phyloP scores from a whole-genome alignment of 176 grass and related monocot genomes.

The Paspalum notatum region DNA sequence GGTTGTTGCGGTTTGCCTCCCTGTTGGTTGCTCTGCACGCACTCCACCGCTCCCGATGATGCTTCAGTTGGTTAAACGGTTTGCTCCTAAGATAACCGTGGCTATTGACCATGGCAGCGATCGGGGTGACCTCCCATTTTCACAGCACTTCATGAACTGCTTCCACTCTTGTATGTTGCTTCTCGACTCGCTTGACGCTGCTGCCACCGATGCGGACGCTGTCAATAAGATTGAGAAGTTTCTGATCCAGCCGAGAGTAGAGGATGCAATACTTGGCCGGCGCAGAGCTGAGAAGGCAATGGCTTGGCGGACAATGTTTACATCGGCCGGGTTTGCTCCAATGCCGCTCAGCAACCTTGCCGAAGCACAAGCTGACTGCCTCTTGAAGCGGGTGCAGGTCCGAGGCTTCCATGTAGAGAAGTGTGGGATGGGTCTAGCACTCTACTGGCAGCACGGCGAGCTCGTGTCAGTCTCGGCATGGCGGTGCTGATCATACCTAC shows the following conservation, averaged over 20 bases:
- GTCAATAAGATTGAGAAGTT: slow-evolving; percentile 61
- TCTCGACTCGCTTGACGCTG: slow-evolving; percentile 66
- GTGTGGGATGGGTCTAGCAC: slow-evolving; percentile 51
- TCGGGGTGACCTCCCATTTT: slow-evolving; percentile 58
- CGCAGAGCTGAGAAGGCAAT: slow-evolving; percentile 41
- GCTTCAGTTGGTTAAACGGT: slow-evolving; percentile 63
- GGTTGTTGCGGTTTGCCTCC: slow-evolving; percentile 61
- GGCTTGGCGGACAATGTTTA: slow-evolving; percentile 52
- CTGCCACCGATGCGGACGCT: slow-evolving; percentile 44
- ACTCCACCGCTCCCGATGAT: slow-evolving; percentile 39
- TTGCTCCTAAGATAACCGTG: slow-evolving; percentile 58
- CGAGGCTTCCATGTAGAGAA: slow-evolving; percentile 71
- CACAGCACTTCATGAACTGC: slow-evolving; percentile 58
- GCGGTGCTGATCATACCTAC: slow-evolving; percentile 62
- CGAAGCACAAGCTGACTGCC: slow-evolving; percentile 65
- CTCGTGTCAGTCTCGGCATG: slow-evolving; percentile 79
- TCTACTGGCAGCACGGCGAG: slow-evolving; percentile 78
- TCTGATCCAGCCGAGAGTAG: slow-evolving; percentile 58
- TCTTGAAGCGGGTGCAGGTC: slow-evolving; percentile 67
- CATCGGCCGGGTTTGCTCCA: slow-evolving; percentile 52
- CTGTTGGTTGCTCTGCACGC: slow-evolving; percentile 44
- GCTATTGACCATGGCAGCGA: slow-evolving; percentile 62
- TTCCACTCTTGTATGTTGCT: slow-evolving; percentile 68
- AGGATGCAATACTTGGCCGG: slow-evolving; percentile 53
- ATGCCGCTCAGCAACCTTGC: slow-evolving; percentile 64